Evolutionary conservation across 2,329 filamentous ascomycete genomes (phyloP), one percentile per base, ranked within the genome.

Genomic region (Rhinocladiella mackenziei): DNA sequence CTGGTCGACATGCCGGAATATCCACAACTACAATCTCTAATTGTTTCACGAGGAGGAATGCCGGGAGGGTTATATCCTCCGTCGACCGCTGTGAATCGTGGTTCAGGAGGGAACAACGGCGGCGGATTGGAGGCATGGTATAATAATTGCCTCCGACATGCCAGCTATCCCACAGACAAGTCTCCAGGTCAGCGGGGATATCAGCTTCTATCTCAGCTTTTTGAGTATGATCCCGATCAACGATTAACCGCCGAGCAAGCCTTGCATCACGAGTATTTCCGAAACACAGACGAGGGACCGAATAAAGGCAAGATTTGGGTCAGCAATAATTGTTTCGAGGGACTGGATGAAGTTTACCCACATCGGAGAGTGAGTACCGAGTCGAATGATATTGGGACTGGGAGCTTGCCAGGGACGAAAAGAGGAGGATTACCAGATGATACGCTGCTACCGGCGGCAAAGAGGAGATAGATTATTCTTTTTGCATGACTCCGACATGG

Each of bases 361-460:
- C 82, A 89, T 60, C 77, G 92, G 5, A 79, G 91, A 36, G 89
- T 98, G 29, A 95, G 85, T 57, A 84, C 94, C 58, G 92, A 98
- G 60, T 89, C 96, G 62, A 94, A 95, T 58, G 92, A 97, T 65
- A 96, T 97, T 44, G 76, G 87, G n/a, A 89, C 86, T 0, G 83
- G 83, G 31, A 94, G 88, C 63, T 66, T 96, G 25, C 88, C 91
- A 0, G 92, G 91, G 0, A 95, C 89, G 0, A 97, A 97, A 70
- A 74, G 89, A 48, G 91, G 84, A 53, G 91, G 86, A 0, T 61
- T 95, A 29, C 85, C 84, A 0, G 91, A 97, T 60, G 91, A 96
- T 64, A 39, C 43, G 2, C 45, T 54, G 30, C 34, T 55, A 25
- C 55, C 55, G 11, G 44, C 48, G 4, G 43, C 53, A 15, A 57